A percentile compares a stretch with the other conserved stretches of the same genome.
Evolutionary conservation across 2,329 filamentous ascomycete genomes (phyloP).

Genomic region (Colletotrichum kahawae): DNA sequence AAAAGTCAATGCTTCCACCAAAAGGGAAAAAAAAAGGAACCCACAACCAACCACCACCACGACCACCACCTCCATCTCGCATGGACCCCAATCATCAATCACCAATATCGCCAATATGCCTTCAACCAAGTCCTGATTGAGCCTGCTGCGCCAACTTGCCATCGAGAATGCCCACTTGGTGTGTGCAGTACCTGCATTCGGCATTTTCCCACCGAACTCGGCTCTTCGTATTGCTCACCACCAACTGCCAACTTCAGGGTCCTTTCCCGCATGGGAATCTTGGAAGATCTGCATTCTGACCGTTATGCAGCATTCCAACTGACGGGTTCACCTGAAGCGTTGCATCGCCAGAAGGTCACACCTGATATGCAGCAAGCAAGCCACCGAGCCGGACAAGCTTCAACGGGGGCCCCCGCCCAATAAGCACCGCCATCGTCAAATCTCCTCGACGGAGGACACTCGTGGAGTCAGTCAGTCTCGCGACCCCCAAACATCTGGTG

Average conservation of each 20-base stretch:
- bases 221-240: conserved; percentile 7
- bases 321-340: conserved; percentile 20
- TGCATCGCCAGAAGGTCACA: conserved; percentile 6
- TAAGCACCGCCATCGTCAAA: conserved; percentile 1
- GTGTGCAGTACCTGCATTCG: conserved; percentile 18
- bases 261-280: conserved; percentile 7
- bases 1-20: neutral
- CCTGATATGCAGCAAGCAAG: neutral
- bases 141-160: neutral
- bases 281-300: conserved; percentile 20
- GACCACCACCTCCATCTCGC: neutral
- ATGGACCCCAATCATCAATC: neutral
- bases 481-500: neutral
- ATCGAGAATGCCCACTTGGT: neutral
- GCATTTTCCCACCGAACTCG: neutral
- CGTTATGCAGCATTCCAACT: conserved; percentile 4
- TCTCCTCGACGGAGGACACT: neutral
- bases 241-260: conserved; percentile 18
- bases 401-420: conserved; percentile 11
- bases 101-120: neutral
- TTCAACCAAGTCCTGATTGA: neutral
- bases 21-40: neutral
- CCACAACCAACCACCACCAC: neutral
- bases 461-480: neutral
- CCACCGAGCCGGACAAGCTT: neutral